Base-by-base conservation (phyloP, 306 rosid genomes). In the Acacia confusa region DNA sequence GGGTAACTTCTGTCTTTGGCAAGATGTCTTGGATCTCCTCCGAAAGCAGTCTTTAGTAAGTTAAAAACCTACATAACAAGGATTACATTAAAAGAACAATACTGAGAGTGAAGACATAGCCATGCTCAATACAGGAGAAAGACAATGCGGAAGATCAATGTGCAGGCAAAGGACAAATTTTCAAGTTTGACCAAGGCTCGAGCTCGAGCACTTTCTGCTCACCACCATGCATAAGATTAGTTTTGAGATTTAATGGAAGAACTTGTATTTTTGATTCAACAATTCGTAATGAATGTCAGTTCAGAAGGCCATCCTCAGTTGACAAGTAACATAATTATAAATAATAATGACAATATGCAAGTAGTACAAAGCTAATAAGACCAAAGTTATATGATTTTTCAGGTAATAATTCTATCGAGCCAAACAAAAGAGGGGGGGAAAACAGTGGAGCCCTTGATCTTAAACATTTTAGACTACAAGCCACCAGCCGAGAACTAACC, bases 31-130 rank as follows among this genome's bases (percentile, higher is more conserved):
- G 85, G 88, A 74, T 87, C 90, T 79, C 86, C 89, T 70, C 87
- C 88, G 70, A 92, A 80, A 70, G 83, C 88, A 84, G 76, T 78
- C 86, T 82, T 92, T 91, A 92, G 79, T 53, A 92, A 72, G 84
- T 87, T 89, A 75, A 92, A 85, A 78, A 90, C 84, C 97, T 92
- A 80, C 80, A 82, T 43, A 65, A 41, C 34, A 34, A 82, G 45
- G 76, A 82, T 43, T 50, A 45, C 65, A 77, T 82, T 53, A 66
- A 70, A 47, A 41, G 63, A 68, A 36, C 77, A 76, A 68, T 71
- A 73, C 45, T 71, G 74, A 79, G 65, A 45, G 70, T 41, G 61
- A 57, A 65, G 60, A 63, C 60, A 70, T 20, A 30, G 43, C 32
- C 65, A 32, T 61, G 43, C 68, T 74, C 67, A 41, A 27, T 41